Evolutionary conservation across 108 stramenopile species (phyloP), one percentile per base, ranked within the genome.

Genomic region (Cyclotella cryptica): DNA sequence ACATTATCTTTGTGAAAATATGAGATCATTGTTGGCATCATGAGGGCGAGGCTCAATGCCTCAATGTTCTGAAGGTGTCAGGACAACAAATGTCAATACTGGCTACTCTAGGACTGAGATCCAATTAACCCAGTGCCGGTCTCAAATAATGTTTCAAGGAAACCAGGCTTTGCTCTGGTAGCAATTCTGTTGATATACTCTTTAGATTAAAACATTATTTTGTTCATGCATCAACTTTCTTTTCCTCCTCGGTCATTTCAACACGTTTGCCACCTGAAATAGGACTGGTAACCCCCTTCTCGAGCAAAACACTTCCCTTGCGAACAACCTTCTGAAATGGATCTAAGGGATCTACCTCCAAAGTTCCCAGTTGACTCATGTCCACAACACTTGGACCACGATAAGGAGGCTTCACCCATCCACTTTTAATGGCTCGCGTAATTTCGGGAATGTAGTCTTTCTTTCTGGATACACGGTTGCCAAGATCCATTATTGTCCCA

Each of bases 401-500:
- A 21, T 74, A 17, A 0, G 75, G 43, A 19, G 77, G 80, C 57
- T 58, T 72, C 46, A 41, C 73, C 88, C 88, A 88, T 57, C 88
- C 88, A 46, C 45, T 55, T 66, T 88, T 85, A 58, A 88, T 84
- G 14, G 59, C 71, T 19, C 28, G 30, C 28, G 88, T 83, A 18
- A 88, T 67, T 28, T 58, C 75, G 19, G 88, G 88, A 68, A 88
- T 86, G 74, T 76, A 88, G 60, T 88, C 88, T 77, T 86, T 88
- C 65, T 88, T 88, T 12, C 85, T 72, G 15, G 80, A 85, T 10
- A 85, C 88, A 18, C 88, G 75, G 1, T 65, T 74, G 41, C 86
- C 84, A 44, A 88, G 49, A 79, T 85, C 77, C 85, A 88, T 86
- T 27, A 88, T 13, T n/a, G 81, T 84, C 0, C 14, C 18, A 21